Evolutionary conservation across 148 eudicot genomes (phyloP).

Genomic region (Suaeda aralocaspica): DNA sequence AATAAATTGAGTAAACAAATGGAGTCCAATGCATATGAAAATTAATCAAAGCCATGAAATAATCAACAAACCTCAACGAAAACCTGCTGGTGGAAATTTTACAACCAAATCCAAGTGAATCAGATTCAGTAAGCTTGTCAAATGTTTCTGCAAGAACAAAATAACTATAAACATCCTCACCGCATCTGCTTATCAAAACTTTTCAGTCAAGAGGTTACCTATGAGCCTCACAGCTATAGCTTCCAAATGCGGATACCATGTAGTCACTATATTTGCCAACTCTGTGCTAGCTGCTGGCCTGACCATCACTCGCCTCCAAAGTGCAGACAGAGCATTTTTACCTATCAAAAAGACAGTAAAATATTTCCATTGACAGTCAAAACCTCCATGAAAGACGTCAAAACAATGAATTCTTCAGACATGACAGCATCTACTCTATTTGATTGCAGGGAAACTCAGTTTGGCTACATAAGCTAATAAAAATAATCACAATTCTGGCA

Average conservation of each 20-base stretch:
- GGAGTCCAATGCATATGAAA: not conserved
- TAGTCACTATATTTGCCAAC: slow-evolving; percentile 50
- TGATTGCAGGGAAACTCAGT: not conserved
- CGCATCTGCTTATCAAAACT: not conserved
- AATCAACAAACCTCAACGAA: slow-evolving; percentile 52
- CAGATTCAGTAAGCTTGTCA: slow-evolving; percentile 45
- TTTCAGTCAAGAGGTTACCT: slow-evolving; percentile 38
- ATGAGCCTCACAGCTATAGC: slow-evolving; percentile 53
- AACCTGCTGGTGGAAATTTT: slow-evolving; percentile 47
- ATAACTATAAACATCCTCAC: slow-evolving; percentile 5
- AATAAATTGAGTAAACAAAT: not conserved
- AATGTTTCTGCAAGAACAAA: slow-evolving; percentile 57
- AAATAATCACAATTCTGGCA: not conserved
- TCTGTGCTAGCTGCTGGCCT: slow-evolving; percentile 49
- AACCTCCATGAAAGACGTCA: not conserved
- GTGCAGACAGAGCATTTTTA: slow-evolving; percentile 51
- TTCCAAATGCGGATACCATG: slow-evolving; percentile 65
- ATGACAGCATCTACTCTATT: not conserved
- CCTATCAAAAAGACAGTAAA: slow-evolving; percentile 32
- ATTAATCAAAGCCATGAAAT: not conserved
- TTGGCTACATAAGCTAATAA: not conserved
- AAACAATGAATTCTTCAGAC: not conserved
- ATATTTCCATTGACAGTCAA: not conserved
- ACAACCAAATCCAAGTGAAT: slow-evolving; percentile 29
- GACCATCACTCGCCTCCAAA: slow-evolving; percentile 89